Percentiles rank a stretch among this genome's conserved stretches.
Evolutionary conservation across 2,329 filamentous ascomycete genomes (phyloP).

Genomic region (Westerdykella ornata): DNA sequence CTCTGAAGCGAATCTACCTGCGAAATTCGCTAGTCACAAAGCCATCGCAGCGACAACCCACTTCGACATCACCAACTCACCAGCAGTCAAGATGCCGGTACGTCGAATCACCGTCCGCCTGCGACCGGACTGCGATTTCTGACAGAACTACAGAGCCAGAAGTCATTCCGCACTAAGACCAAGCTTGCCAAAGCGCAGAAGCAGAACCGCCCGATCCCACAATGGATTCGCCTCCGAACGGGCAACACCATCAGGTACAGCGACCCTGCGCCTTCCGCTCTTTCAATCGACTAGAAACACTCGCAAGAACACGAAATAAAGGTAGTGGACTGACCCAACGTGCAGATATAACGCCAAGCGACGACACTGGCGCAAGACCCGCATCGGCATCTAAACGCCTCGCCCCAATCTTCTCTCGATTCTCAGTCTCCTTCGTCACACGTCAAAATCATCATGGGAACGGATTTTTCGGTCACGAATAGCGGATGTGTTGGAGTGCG

Average conservation of each 20-base stretch:
- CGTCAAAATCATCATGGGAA: constrained; percentile 28
- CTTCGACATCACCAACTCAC: constrained; percentile 30
- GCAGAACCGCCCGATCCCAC: constrained; percentile 99
- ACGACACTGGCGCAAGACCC: constrained; percentile 99
- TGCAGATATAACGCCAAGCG: constrained; percentile 98
- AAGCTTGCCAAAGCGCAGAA: constrained; percentile 99
- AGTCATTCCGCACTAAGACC: constrained; percentile 99
- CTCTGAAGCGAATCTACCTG: constrained; percentile 3
- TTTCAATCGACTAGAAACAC: constrained; percentile 2
- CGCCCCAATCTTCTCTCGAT: constrained; percentile 37
- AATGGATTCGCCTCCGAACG: constrained; percentile 98
- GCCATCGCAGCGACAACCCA: constrained; percentile 23
- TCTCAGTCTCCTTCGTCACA: constrained; percentile 24
- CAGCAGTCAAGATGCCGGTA: constrained; percentile 39
- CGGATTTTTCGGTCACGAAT: constrained; percentile 13
- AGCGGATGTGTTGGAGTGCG: constrained; percentile 10
- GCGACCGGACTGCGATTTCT: background rate
- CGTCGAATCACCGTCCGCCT: constrained; percentile 10
- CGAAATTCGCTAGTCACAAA: constrained; percentile 3
- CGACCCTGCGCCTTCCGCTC: background rate
- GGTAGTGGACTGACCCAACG: constrained; percentile 8
- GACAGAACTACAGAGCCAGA: constrained; percentile 70
- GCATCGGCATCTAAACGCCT: constrained; percentile 88
- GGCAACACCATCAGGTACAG: constrained; percentile 99
- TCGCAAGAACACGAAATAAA: constrained; percentile 9